phyloP scores from a whole-genome alignment of 306 rosid species.

The Lathyrus aphaca region DNA sequence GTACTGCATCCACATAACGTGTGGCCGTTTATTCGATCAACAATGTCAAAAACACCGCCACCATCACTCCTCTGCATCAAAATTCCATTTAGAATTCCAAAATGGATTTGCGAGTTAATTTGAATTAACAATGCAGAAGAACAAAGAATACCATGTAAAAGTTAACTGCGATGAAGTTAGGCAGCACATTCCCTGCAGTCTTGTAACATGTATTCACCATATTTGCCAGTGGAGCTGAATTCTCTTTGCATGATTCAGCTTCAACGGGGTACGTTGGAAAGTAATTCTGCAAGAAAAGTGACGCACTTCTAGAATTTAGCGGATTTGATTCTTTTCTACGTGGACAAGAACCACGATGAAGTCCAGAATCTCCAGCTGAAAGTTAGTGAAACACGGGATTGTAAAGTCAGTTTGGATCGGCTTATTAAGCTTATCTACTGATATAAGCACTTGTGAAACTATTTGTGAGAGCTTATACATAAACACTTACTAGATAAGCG shows the following conservation, averaged over 20 bases:
- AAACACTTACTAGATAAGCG: not conserved
- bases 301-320: slow-evolving; percentile 61
- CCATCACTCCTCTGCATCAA: slow-evolving; percentile 93
- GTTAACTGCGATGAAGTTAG: slow-evolving; percentile 88
- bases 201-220: slow-evolving; percentile 87
- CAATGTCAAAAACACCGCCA: slow-evolving; percentile 82
- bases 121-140: slow-evolving; percentile 12
- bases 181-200: slow-evolving; percentile 79
- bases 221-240: slow-evolving; percentile 79
- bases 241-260: slow-evolving; percentile 88
- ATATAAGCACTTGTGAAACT: not conserved
- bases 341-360: slow-evolving; percentile 67
- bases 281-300: slow-evolving; percentile 85
- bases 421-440: not conserved
- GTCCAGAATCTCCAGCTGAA: slow-evolving; percentile 98
- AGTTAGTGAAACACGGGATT: slow-evolving; percentile 16
- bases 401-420: not conserved
- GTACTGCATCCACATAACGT: slow-evolving; percentile 82
- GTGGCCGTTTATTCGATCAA: slow-evolving; percentile 81
- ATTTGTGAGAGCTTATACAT: not conserved
- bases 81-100: slow-evolving; percentile 40
- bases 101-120: slow-evolving; percentile 20
- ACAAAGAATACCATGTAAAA: slow-evolving; percentile 82
- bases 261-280: slow-evolving; percentile 90
- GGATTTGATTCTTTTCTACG: slow-evolving; percentile 83